phyloP scores from a whole-genome alignment of 2,329 filamentous ascomycete genomes.

The Apiospora pterosperma region DNA sequence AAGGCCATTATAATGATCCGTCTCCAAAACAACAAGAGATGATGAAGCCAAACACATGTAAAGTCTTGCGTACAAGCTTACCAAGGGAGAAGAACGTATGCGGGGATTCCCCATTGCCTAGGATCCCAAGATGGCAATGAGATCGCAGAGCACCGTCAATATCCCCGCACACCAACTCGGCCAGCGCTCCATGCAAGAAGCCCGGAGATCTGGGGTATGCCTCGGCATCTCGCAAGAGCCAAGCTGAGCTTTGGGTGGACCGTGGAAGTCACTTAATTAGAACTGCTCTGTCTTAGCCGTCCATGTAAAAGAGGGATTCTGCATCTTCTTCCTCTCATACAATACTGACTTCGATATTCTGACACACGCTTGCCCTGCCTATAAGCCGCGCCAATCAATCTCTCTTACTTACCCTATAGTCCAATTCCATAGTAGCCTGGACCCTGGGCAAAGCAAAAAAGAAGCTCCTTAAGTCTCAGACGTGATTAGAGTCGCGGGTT shows the following conservation, averaged over 20 bases:
- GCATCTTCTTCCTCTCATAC: not conserved
- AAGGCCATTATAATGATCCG: no score
- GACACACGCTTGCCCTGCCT: not conserved
- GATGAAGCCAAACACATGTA: not conserved
- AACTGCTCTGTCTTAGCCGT: not conserved
- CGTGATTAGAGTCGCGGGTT: no score
- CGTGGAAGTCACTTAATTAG: not conserved
- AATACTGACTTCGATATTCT: not conserved
- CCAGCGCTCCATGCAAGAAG: not conserved
- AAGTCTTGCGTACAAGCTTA: not conserved
- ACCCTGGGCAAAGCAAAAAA: no score
- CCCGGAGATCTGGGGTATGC: not conserved
- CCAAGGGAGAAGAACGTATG: not conserved
- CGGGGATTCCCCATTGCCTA: not conserved
- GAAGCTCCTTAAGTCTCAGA: no score
- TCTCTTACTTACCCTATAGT: no score
- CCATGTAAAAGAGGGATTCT: no score
- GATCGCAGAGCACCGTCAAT: not conserved
- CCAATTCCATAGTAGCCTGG: no score
- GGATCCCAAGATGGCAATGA: not conserved
- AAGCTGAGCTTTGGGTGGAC: not conserved
- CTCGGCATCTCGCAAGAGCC: not conserved
- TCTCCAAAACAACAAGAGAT: not conserved
- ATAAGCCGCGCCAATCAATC: not conserved
- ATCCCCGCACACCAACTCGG: not conserved